Percentiles rank a stretch among this genome's conserved stretches.
phyloP scores from a whole-genome alignment of 495 filamentous ascomycete genomes.

The Jackrogersella multiformis region DNA sequence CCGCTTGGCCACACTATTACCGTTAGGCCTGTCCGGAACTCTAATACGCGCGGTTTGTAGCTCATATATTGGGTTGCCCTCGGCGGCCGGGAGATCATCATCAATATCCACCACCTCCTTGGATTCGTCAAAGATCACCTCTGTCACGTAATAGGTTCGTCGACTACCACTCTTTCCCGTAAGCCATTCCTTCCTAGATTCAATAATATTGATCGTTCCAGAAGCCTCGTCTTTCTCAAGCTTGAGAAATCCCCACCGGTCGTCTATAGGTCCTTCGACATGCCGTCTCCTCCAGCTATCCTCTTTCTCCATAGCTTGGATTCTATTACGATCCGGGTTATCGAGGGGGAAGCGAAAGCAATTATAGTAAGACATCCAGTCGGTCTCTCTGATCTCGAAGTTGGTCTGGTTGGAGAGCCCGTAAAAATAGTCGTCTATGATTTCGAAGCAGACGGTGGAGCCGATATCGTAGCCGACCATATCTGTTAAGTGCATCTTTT shows the following conservation, averaged over 20 bases:
- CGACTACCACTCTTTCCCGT: conserved; percentile 65
- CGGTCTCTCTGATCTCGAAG: conserved; percentile 69
- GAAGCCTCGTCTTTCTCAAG: conserved; percentile 71
- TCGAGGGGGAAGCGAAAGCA: conserved; percentile 68
- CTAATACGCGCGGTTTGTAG: not conserved
- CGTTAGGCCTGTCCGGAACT: conserved; percentile 49
- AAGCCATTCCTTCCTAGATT: conserved; percentile 77
- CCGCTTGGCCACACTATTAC: conserved; percentile 51
- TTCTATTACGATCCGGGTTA: conserved; percentile 42
- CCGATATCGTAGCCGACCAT: conserved; percentile 72
- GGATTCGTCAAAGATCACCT: conserved; percentile 58
- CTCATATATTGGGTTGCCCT: not conserved
- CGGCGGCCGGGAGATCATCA: not conserved
- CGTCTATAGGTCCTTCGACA: conserved; percentile 77
- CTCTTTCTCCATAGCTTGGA: conserved; percentile 49
- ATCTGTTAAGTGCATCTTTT: conserved; percentile 58
- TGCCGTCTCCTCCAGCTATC: conserved; percentile 74
- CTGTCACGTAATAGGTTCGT: conserved; percentile 74
- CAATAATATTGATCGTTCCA: conserved; percentile 68
- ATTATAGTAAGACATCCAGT: conserved; percentile 77
- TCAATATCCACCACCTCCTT: conserved; percentile 11
- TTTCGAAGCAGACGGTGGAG: conserved; percentile 75
- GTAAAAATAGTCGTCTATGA: conserved; percentile 75
- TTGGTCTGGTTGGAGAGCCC: conserved; percentile 72
- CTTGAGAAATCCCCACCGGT: conserved; percentile 76